Percentiles rank a stretch among this genome's conserved stretches.
phyloP scores from a whole-genome alignment of 768 basidiomycete species.

The Termitomyces sp. region DNA sequence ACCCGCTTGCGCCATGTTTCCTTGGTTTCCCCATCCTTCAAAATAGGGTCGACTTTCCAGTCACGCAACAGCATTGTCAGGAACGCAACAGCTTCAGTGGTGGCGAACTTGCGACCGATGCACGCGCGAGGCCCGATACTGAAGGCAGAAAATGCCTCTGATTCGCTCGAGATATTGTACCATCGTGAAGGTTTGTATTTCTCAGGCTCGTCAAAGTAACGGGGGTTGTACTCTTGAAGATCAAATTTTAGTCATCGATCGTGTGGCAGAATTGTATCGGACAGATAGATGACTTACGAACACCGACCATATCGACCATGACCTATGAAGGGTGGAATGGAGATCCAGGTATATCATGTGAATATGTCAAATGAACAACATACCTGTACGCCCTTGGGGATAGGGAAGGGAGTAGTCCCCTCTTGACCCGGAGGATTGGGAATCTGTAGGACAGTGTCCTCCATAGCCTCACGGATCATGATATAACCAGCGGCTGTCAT shows the following conservation, averaged over 20 bases:
- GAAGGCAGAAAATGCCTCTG: constrained; percentile 44
- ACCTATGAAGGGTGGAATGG: constrained; percentile 19
- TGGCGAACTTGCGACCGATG: constrained; percentile 54
- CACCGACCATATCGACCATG: constrained; percentile 45
- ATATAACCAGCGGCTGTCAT: constrained; percentile 35
- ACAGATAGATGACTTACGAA: constrained; percentile 33
- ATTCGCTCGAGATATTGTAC: constrained; percentile 38
- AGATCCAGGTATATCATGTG: background rate
- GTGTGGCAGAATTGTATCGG: background rate
- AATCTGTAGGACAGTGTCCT: constrained; percentile 38
- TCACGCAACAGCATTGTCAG: constrained; percentile 49
- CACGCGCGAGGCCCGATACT: constrained; percentile 52
- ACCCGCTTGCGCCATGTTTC: constrained; percentile 35
- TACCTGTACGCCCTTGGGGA: constrained; percentile 37
- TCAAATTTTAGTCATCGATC: background rate
- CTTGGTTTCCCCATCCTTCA: constrained; percentile 35
- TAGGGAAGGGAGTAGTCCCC: constrained; percentile 30
- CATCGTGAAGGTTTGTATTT: constrained; percentile 48
- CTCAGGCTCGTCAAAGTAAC: constrained; percentile 46
- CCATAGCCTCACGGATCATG: constrained; percentile 38
- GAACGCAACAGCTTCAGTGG: constrained; percentile 49
- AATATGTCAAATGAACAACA: background rate
- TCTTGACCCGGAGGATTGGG: constrained; percentile 39
- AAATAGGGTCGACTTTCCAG: constrained; percentile 46
- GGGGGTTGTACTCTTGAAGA: constrained; percentile 42